A percentile compares a stretch with the other conserved stretches of the same genome.
These are phyloP conservation scores for Bruguiera hainesii DNA, from an alignment of 441 rosid species.

Conservation along the genomic window DNA sequence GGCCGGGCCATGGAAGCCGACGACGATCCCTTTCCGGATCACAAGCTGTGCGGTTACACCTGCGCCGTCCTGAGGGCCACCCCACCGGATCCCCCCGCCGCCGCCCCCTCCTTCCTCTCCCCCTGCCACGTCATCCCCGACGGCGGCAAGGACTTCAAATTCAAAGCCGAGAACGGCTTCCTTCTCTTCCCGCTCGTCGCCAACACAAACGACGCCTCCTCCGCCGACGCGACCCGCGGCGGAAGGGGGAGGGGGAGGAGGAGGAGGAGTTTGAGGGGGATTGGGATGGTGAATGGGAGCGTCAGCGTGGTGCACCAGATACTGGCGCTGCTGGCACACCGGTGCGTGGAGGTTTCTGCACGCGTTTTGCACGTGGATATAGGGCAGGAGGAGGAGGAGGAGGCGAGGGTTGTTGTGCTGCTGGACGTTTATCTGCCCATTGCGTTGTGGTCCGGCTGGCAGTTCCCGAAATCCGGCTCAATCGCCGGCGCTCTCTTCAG, in stretches of 20 bases:
- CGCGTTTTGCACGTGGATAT: slow-evolving; percentile 37
- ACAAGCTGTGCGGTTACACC: slow-evolving; percentile 80
- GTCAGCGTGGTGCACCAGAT: slow-evolving; percentile 65
- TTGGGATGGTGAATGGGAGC: slow-evolving; percentile 81
- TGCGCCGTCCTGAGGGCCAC: slow-evolving; percentile 45
- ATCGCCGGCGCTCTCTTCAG: slow-evolving; percentile 61
- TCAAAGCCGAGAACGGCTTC: slow-evolving; percentile 44
- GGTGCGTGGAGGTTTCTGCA: slow-evolving; percentile 50
- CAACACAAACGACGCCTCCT: neutral
- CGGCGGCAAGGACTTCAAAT: slow-evolving; percentile 31
- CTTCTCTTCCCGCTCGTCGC: slow-evolving; percentile 33
- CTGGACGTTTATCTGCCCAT: slow-evolving; percentile 72
- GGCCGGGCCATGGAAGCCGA: neutral
- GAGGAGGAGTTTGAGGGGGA: slow-evolving; percentile 38
- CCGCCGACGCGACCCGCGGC: neutral
- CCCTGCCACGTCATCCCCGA: slow-evolving; percentile 46
- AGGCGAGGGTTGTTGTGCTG: slow-evolving; percentile 55
- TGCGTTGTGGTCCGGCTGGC: slow-evolving; percentile 77
- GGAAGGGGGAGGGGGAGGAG: slow-evolving; percentile 4
- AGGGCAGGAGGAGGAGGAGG: slow-evolving; percentile 33
- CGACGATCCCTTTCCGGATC: slow-evolving; percentile 22
- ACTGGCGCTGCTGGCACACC: slow-evolving; percentile 47
- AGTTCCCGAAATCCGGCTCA: slow-evolving; percentile 58
- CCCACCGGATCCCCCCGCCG: slow-evolving; percentile 15
- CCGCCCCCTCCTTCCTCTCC: slow-evolving; percentile 27